Base-by-base conservation (phyloP, 805 yeast genomes). In the Ogataea nakhonphanomensis region DNA sequence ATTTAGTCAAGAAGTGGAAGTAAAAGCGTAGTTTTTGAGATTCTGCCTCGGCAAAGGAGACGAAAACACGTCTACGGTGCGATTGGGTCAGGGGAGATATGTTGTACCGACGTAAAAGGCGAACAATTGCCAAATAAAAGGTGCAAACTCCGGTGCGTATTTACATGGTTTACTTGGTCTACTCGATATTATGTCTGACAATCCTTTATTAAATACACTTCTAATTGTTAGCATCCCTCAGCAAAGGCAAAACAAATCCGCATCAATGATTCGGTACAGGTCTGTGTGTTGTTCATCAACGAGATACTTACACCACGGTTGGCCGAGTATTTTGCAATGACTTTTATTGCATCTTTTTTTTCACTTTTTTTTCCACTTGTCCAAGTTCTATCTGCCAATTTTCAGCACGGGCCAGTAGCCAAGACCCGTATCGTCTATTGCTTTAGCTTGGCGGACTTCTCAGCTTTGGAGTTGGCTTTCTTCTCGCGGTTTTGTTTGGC, bases 401-500 rank as follows among this genome's bases (percentile, higher is more conserved):
- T 29, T 7, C 8, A 9, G 9, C 31, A 29, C 31, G 31, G 31
- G 31, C 11, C n/a, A 25, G 30, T 21, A 24, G 13, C 30, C 21
- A 31, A 17, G 25, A 35, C 8, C 13, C 8, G 9, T 14, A 7
- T 20, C 8, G 9, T 14, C 15, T 20, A 33, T 22, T 24, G 13
- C 11, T 39, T 39, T 28, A 30, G 25, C 27, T 45, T 46, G 29
- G 41, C 67, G 40, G 57, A 65, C 42, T 64, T 65, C 54, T 79
- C 79, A 51, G 84, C 80, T 57, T 61, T 75, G 54, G 54, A 59
- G 54, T 69, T 77, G 78, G 75, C 74, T 59, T 74, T 76, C 46
- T 62, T 71, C 64, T 84, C 95, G 70, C 96, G 78, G 47, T 74
- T 76, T 20, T 73, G 71, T 64, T 81, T 84, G 28, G 91, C 95